Evolutionary conservation across 805 yeast genomes (phyloP).

Genomic region (Wickerhamiella nectarea): DNA sequence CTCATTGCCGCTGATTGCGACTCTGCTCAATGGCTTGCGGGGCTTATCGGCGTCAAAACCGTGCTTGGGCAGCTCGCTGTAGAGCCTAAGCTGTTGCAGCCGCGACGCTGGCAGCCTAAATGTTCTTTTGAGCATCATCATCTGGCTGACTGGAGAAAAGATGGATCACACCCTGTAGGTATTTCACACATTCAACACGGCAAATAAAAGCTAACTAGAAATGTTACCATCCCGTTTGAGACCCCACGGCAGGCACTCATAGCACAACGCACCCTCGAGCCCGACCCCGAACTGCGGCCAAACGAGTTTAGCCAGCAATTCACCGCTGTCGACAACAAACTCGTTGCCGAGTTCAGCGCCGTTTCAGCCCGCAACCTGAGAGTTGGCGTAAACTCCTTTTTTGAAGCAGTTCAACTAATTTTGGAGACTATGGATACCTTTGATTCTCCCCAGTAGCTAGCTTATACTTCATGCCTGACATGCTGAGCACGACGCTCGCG

Average conservation of each 20-base stretch:
- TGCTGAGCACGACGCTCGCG: slow-evolving; percentile 27
- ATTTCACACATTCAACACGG: too few relatives aligned
- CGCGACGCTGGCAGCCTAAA: neutral
- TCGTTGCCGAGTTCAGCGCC: slow-evolving; percentile 18
- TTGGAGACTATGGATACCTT: slow-evolving; percentile 60
- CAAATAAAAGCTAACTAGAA: slow-evolving; percentile 7
- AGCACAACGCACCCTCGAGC: slow-evolving; percentile 46
- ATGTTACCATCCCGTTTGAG: slow-evolving; percentile 45
- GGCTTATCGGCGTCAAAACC: slow-evolving; percentile 23
- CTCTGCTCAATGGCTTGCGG: slow-evolving; percentile 60
- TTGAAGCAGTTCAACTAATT: slow-evolving; percentile 64
- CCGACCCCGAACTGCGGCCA: slow-evolving; percentile 72
- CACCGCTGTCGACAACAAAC: slow-evolving; percentile 23
- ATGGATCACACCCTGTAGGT: neutral
- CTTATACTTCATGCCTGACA: slow-evolving; percentile 8
- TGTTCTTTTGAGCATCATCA: neutral
- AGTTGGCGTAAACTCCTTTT: slow-evolving; percentile 68
- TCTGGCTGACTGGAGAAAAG: neutral
- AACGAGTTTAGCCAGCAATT: slow-evolving; percentile 45
- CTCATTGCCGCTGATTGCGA: slow-evolving; percentile 56
- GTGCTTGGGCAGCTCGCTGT: slow-evolving; percentile 11
- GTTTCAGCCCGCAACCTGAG: slow-evolving; percentile 56
- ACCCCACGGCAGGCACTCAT: slow-evolving; percentile 44
- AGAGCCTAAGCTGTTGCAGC: neutral
- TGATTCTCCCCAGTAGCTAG: too few relatives aligned